Conservation (phyloP, 2,329 filamentous ascomycete species). For the Ophiognomonia clavigignenti-juglandacearum region DNA sequence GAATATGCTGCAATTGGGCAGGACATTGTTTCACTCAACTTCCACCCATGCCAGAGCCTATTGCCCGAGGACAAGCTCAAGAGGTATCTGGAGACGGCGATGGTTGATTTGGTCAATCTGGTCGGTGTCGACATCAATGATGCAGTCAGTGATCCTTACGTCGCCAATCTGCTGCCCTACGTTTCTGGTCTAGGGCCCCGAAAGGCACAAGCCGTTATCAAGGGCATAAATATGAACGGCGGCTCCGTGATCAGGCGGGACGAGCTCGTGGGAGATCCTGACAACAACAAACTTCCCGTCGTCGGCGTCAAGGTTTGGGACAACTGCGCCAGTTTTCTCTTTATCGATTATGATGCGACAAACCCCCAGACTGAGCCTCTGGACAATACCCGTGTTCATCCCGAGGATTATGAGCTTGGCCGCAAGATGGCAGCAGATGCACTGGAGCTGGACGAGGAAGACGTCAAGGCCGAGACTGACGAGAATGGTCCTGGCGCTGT, state of each 20-base stretch:
- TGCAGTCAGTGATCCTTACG: conserved; percentile 73
- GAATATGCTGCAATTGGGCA: conserved; percentile 91
- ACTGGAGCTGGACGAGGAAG: conserved; percentile 92
- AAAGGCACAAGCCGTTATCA: conserved; percentile 80
- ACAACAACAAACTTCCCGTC: conserved; percentile 70
- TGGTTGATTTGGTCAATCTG: conserved; percentile 98
- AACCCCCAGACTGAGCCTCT: conserved; percentile 83
- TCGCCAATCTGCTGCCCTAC: conserved; percentile 84
- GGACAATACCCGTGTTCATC: conserved; percentile 95
- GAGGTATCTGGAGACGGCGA: conserved; percentile 85
- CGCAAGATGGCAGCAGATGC: conserved; percentile 98
- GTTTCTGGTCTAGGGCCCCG: conserved; percentile 87
- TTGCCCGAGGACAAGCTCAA: conserved; percentile 82
- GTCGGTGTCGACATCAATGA: conserved; percentile 95
- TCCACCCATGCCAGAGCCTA: conserved; percentile 85
- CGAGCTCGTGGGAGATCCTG: conserved; percentile 83
- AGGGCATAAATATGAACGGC: conserved; percentile 88
- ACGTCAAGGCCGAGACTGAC: conserved; percentile 90
- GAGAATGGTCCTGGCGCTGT: conserved; percentile 87
- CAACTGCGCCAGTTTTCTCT: conserved; percentile 95
- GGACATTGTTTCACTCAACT: conserved; percentile 80
- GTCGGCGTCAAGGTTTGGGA: conserved; percentile 91
- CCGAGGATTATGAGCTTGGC: conserved; percentile 96
- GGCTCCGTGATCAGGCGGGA: conserved; percentile 79
- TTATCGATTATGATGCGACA: conserved; percentile 79